These are phyloP conservation scores for Spencermartinsiella europaea DNA, from an alignment of 805 yeast genomes.

Conservation along the genomic window DNA sequence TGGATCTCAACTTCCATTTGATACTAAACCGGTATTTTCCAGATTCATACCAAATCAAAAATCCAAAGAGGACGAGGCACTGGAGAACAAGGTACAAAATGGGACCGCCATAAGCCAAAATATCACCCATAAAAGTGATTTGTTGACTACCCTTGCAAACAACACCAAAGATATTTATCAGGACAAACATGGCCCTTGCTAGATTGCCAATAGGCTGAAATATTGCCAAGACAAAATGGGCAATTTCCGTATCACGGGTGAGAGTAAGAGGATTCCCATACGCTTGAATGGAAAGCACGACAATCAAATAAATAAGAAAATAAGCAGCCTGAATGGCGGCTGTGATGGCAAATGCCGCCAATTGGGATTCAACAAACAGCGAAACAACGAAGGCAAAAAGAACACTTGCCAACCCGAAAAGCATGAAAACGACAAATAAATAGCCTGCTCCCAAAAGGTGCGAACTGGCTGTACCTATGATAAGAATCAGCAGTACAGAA, in stretches of 20 bases:
- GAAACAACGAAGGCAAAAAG: conserved; percentile 29
- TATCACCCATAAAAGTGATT: conserved; percentile 28
- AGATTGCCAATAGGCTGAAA: conserved; percentile 29
- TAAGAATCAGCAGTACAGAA: conserved; percentile 25
- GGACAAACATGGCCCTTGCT: conserved; percentile 28
- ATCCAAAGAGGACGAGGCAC: conserved; percentile 19
- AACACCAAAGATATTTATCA: conserved; percentile 31
- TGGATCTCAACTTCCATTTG: conserved; percentile 1
- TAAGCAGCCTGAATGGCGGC: conserved; percentile 32
- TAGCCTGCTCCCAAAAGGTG: conserved; percentile 29
- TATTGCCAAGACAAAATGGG: conserved; percentile 29
- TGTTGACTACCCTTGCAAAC: conserved; percentile 24
- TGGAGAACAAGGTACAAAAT: conserved; percentile 31
- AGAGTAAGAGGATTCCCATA: conserved; percentile 28
- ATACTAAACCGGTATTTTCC: conserved; percentile 26
- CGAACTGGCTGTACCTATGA: conserved; percentile 25
- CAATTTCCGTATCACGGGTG: conserved; percentile 20
- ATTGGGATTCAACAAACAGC: conserved; percentile 29
- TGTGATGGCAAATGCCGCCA: conserved; percentile 36
- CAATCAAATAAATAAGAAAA: conserved; percentile 31
- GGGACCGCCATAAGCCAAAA: conserved; percentile 33
- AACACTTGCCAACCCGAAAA: conserved; percentile 30
- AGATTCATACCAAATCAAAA: conserved; percentile 33
- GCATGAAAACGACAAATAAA: conserved; percentile 28
- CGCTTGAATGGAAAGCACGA: conserved; percentile 27